phyloP scores from a whole-genome alignment of 2,329 filamentous ascomycete species.

The Sclerotinia minor region DNA sequence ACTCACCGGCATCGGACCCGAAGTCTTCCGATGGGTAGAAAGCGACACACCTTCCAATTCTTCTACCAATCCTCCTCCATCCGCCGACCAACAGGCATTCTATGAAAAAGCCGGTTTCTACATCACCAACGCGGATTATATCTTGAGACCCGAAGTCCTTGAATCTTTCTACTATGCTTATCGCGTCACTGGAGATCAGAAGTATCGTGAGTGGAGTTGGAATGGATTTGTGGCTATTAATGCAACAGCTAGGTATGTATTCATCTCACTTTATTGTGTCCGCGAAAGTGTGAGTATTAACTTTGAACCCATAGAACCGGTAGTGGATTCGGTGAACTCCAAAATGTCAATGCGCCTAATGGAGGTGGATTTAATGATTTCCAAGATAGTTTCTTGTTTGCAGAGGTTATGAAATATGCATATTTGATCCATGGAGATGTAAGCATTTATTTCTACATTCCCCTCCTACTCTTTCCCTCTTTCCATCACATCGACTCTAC shows the following conservation, averaged over 20 bases:
- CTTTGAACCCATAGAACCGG: slow-evolving; percentile 47
- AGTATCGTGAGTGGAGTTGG: slow-evolving; percentile 85
- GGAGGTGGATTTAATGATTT: slow-evolving; percentile 67
- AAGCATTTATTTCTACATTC: slow-evolving; percentile 25
- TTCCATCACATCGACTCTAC: not conserved
- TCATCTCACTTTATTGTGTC: not conserved
- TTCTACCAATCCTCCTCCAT: slow-evolving; percentile 45
- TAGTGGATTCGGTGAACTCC: slow-evolving; percentile 66
- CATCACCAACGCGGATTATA: slow-evolving; percentile 60
- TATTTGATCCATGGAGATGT: slow-evolving; percentile 60
- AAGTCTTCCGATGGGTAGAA: slow-evolving; percentile 61
- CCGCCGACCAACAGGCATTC: slow-evolving; percentile 54
- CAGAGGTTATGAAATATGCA: slow-evolving; percentile 82
- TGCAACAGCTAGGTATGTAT: slow-evolving; percentile 48
- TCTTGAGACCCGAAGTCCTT: slow-evolving; percentile 76
- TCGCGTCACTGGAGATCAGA: slow-evolving; percentile 70
- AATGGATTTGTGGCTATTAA: slow-evolving; percentile 71
- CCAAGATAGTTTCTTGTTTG: slow-evolving; percentile 87
- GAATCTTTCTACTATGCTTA: slow-evolving; percentile 88
- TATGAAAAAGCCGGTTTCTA: slow-evolving; percentile 72
- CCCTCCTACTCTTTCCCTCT: too few relatives aligned
- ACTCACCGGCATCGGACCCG: slow-evolving; percentile 73
- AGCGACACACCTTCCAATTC: slow-evolving; percentile 43
- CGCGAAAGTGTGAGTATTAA: not conserved
- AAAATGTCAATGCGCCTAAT: slow-evolving; percentile 61